phyloP scores from a whole-genome alignment of 164 flowering plant genomes.

The Magnolia kwangsiensis region DNA sequence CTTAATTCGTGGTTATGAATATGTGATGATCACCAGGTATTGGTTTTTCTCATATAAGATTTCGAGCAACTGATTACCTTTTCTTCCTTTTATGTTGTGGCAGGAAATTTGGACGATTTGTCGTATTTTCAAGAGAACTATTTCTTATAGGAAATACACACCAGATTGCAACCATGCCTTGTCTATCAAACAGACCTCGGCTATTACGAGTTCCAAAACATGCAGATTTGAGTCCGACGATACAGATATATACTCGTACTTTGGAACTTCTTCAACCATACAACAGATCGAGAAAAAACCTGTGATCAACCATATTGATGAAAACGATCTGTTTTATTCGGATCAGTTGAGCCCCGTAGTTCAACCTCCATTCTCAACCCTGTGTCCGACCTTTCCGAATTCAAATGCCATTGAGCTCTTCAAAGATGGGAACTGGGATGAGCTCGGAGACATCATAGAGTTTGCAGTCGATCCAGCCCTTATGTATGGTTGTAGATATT shows the following conservation, averaged over 20 bases:
- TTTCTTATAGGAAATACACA: conserved; percentile 35
- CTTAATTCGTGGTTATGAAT: too few relatives aligned
- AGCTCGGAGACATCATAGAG: conserved; percentile 42
- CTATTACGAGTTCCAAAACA: conserved; percentile 3
- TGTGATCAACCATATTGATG: conserved; percentile 13
- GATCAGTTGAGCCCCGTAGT: background rate
- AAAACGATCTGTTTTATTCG: conserved; percentile 6
- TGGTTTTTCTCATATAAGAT: too few relatives aligned
- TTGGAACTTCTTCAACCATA: conserved; percentile 1
- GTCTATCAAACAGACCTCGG: conserved; percentile 12
- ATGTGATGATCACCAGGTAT: too few relatives aligned
- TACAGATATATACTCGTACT: background rate
- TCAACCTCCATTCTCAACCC: conserved; percentile 16
- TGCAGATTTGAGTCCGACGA: conserved; percentile 2
- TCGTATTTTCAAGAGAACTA: conserved; percentile 68
- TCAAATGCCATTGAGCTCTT: conserved; percentile 9
- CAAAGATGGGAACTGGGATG: conserved; percentile 44
- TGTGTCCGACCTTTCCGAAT: conserved; percentile 14
- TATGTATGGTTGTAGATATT: background rate
- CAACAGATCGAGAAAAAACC: conserved; percentile 23
- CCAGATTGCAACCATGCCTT: conserved; percentile 41
- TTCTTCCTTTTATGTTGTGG: background rate
- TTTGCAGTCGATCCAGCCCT: conserved; percentile 15
- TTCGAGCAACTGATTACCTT: background rate
- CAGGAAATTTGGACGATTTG: conserved; percentile 96